These are phyloP conservation scores for Euphorbia tirucalli DNA, from an alignment of 345 rosid genomes.

Conservation along the genomic window DNA sequence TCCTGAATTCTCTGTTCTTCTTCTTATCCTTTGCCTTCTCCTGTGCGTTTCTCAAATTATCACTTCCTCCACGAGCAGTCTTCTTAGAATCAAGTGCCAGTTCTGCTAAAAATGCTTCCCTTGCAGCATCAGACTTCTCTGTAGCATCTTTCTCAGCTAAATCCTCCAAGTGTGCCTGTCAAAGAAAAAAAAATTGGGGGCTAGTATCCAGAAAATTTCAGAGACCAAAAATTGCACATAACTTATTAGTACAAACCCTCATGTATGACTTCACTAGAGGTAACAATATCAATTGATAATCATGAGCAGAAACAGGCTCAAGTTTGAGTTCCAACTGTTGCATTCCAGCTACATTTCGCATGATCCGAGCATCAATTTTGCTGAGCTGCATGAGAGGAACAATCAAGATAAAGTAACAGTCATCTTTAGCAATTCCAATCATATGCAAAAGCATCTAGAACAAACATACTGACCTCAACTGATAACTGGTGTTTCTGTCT, in stretches of 20 bases:
- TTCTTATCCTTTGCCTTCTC: constrained; percentile 86
- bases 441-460: constrained; percentile 14
- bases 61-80: constrained; percentile 55
- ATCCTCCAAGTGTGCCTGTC: constrained; percentile 79
- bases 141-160: constrained; percentile 93
- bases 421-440: background rate
- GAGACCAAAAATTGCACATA: constrained; percentile 8
- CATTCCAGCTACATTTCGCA: constrained; percentile 68
- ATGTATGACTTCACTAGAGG: constrained; percentile 75
- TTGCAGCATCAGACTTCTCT: constrained; percentile 97
- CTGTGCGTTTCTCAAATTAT: constrained; percentile 50
- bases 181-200: constrained; percentile 6
- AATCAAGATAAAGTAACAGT: constrained; percentile 14
- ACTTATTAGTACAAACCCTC: constrained; percentile 55
- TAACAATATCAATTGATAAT: constrained; percentile 63
- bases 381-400: constrained; percentile 57
- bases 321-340: constrained; percentile 84
- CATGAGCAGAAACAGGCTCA: constrained; percentile 62
- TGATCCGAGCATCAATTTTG: constrained; percentile 72
- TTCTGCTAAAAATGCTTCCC: constrained; percentile 91
- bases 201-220: constrained; percentile 7
- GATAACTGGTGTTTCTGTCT: constrained; percentile 78
- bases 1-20: constrained; percentile 66
- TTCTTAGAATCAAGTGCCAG: constrained; percentile 88
- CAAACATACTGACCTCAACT: constrained; percentile 55